phyloP scores from a whole-genome alignment of 169 alveolate species.

The Plasmodium ovale region DNA sequence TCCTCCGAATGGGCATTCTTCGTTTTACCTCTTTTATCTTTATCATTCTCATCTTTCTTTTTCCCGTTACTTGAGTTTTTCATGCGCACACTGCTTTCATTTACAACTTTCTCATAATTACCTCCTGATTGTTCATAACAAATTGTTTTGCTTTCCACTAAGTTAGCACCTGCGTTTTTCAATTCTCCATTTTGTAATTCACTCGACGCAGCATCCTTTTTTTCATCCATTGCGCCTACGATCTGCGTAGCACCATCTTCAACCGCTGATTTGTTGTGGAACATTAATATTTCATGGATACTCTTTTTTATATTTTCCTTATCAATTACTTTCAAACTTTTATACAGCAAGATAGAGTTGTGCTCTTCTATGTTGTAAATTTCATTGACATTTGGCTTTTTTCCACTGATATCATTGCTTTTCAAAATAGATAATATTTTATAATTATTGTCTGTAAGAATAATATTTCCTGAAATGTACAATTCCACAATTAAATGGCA shows the following conservation, averaged over 20 bases:
- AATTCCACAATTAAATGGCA: conserved; percentile 93
- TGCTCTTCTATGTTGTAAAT: conserved; percentile 68
- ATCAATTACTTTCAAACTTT: conserved; percentile 30
- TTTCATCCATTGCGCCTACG: neutral
- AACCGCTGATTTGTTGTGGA: conserved; percentile 6
- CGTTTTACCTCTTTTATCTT: neutral
- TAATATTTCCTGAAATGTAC: conserved; percentile 94
- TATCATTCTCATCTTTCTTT: conserved; percentile 2
- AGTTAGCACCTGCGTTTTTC: neutral
- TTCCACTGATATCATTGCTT: conserved; percentile 31
- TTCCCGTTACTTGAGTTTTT: neutral
- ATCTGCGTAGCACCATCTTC: neutral
- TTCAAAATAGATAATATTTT: conserved; percentile 87
- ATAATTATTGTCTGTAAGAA: conserved; percentile 92
- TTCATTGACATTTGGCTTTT: conserved; percentile 30
- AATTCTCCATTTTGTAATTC: neutral
- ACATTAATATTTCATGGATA: conserved; percentile 40
- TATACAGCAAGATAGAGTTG: conserved; percentile 23
- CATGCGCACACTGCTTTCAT: neutral
- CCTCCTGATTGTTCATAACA: neutral
- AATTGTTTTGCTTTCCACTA: neutral
- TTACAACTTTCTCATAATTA: neutral
- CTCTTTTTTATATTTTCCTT: conserved; percentile 59
- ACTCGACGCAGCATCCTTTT: neutral
- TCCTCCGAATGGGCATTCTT: neutral